Evolutionary conservation across 2,329 filamentous ascomycete genomes (phyloP), one percentile per base, ranked within the genome.

Genomic region (Emericellopsis atlantica): DNA sequence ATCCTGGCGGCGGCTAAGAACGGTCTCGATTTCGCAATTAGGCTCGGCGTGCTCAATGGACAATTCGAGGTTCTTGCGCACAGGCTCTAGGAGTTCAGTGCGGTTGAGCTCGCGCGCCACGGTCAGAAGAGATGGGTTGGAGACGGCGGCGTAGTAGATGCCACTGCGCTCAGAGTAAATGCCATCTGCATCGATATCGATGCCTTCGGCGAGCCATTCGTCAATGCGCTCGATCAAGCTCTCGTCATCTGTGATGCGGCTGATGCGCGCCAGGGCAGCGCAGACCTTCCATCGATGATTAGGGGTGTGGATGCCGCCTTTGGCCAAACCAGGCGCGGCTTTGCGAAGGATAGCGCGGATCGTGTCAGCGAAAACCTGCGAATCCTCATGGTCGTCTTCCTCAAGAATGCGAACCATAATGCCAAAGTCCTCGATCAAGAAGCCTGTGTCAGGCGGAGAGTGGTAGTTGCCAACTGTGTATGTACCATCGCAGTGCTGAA

Each of bases 231-330:
- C 22, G 32, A 49, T 35, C 22, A 46, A 35, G 40, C 35, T 40
- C 40, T 44, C 42, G 40, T 46, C 40, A 14, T 40, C 46, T 7
- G 40, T 45, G 31, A 49, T 47, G 35, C 26, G 23, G 8, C 45
- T 42, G 37, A 49, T 49, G 39, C 44, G 47, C 3, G 47, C 44
- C 15, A 49, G 40, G n/a, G 47, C 47, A 18, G 38, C 42, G 38
- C 42, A 45, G 37, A 49, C 41, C 41, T 49, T 49, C 47, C 45
- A 49, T 10, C 45, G 32, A 41, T 49, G 47, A 32, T 49, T 49
- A 10, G 47, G 47, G 4, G 47, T 49, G 26, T 49, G 45, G 23
- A 49, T 46, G 18, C 47, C 47, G 24, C 47, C 47, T 15, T 43
- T 43, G 32, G 42, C 38, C 23, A 47, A 40, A 14, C 44, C 45